Conservation (phyloP, 495 filamentous ascomycete genomes). For the Lasiosphaeria miniovina region DNA sequence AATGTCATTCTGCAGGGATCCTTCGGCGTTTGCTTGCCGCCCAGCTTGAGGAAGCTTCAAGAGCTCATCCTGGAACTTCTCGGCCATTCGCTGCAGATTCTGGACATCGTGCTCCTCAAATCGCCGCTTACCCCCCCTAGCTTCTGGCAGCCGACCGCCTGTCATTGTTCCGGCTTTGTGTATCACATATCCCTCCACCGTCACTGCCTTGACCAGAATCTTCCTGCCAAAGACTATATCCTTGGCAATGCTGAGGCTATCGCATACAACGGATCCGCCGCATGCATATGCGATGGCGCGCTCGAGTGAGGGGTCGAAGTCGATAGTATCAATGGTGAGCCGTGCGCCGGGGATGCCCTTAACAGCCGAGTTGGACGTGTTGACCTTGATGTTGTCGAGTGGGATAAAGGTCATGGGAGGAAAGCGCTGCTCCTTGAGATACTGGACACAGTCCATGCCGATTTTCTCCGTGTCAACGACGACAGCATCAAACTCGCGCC, state of each 20-base stretch:
- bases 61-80: conserved; percentile 72
- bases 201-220: conserved; percentile 90
- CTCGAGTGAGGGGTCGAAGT: conserved; percentile 83
- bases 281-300: conserved; percentile 93
- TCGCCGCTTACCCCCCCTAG: conserved; percentile 68
- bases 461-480: conserved; percentile 96
- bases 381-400: conserved; percentile 94
- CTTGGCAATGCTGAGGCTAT: conserved; percentile 79
- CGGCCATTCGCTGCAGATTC: conserved; percentile 61
- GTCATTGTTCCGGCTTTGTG: conserved; percentile 98
- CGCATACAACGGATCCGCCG: conserved; percentile 93
- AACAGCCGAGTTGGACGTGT: conserved; percentile 78
- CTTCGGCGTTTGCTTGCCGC: conserved; percentile 70
- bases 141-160: conserved; percentile 75
- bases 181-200: conserved; percentile 86
- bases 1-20: conserved; percentile 75
- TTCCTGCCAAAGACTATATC: conserved; percentile 81
- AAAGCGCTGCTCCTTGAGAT: conserved; percentile 82
- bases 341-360: conserved; percentile 85
- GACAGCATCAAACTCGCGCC: conserved; percentile 88
- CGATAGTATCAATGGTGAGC: conserved; percentile 92
- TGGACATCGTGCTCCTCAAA: conserved; percentile 90
- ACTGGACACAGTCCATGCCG: conserved; percentile 89
- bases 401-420: conserved; percentile 90
- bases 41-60: conserved; percentile 70